Percentiles rank a stretch among this genome's conserved stretches.
These are phyloP conservation scores for Phenoliferia sp. DNA, from an alignment of 1,284 basidiomycete species.

Conservation along the genomic window DNA sequence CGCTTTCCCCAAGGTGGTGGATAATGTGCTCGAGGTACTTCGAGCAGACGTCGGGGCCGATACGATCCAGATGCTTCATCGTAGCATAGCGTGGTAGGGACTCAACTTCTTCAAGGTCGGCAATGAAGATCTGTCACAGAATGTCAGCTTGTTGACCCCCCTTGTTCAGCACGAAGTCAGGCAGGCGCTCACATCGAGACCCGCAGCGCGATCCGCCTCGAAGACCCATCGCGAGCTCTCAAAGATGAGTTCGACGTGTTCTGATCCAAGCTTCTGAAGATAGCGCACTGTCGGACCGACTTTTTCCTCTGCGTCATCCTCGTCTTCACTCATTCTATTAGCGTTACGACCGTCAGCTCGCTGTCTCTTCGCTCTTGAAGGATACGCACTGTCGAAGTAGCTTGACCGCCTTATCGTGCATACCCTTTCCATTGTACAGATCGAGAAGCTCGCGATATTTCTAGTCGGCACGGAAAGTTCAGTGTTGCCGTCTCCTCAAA, in stretches of 20 bases:
- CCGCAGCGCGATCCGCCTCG: constrained; percentile 45
- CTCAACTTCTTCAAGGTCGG: constrained; percentile 74
- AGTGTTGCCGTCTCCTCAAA: background rate
- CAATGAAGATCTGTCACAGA: constrained; percentile 74
- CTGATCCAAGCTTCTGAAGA: constrained; percentile 80
- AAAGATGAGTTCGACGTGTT: constrained; percentile 73
- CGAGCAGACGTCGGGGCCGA: constrained; percentile 59
- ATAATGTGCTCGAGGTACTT: constrained; percentile 87
- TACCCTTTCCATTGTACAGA: constrained; percentile 88
- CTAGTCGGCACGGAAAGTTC: constrained; percentile 46
- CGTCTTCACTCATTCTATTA: constrained; percentile 68
- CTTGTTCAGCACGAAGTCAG: background rate
- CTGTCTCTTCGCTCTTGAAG: too few relatives aligned
- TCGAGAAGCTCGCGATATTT: constrained; percentile 87
- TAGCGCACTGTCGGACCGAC: constrained; percentile 81
- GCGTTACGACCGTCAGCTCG: background rate
- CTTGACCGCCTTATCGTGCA: constrained; percentile 83
- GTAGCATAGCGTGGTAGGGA: constrained; percentile 64
- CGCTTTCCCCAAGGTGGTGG: constrained; percentile 62
- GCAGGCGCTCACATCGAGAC: constrained; percentile 16
- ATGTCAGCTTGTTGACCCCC: background rate
- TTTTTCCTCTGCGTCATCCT: constrained; percentile 71
- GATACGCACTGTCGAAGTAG: constrained; percentile 76
- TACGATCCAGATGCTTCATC: constrained; percentile 63
- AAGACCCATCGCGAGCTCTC: constrained; percentile 79